These are phyloP conservation scores for Phaseolus coccineus DNA, from an alignment of 331 rosid genomes.

Conservation along the genomic window DNA sequence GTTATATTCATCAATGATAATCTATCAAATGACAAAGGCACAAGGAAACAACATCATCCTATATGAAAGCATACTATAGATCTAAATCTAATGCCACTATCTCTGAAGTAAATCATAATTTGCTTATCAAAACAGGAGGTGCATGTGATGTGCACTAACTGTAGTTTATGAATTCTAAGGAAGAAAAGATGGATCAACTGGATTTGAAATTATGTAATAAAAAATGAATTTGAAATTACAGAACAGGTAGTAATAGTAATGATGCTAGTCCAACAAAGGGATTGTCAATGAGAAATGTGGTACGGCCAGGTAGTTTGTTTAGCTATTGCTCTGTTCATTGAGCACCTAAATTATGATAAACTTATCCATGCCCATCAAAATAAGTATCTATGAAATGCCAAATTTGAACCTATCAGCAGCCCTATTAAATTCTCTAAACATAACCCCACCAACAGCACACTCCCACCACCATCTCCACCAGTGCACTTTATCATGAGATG, in stretches of 20 bases:
- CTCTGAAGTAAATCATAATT: neutral
- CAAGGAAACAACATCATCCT: neutral
- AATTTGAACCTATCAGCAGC: neutral
- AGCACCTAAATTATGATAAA: constrained; percentile 21
- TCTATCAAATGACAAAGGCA: neutral
- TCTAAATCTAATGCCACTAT: neutral
- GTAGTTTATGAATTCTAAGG: constrained; percentile 14
- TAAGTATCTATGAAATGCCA: constrained; percentile 9
- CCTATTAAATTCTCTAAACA: neutral
- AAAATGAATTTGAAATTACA: constrained; percentile 21
- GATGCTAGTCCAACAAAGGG: neutral
- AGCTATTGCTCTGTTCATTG: neutral
- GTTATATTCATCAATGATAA: neutral
- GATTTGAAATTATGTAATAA: neutral
- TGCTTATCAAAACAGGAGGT: neutral
- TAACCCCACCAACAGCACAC: neutral
- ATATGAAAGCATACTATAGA: neutral
- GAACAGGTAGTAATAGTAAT: neutral
- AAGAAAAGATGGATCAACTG: constrained; percentile 12
- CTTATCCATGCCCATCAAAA: neutral
- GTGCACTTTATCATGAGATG: neutral
- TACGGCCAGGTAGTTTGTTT: neutral
- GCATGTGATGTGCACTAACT: neutral
- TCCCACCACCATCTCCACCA: neutral
- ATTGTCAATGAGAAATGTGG: neutral